Evolutionary conservation across 1,139 yeast species (phyloP), one percentile per base, ranked within the genome.

Genomic region (Saccharomyces hybrid): DNA sequence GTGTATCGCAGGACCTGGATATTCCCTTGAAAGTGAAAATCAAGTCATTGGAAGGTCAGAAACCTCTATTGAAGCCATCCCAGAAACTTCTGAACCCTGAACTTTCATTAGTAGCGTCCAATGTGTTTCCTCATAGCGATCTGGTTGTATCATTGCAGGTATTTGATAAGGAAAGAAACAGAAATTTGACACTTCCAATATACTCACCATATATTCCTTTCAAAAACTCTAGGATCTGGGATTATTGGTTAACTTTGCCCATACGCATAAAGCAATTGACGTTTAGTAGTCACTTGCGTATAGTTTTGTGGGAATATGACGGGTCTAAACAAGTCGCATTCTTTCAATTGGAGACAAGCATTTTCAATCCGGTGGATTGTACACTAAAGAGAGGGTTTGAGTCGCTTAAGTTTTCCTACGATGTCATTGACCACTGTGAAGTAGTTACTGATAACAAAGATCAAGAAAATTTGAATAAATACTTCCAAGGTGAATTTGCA

Each of bases 1-100:
- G 89, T 53, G 77, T 86, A 8, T 85, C 96, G 1, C 83, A 84
- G 61, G 96, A 89, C 65, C 71, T 90, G 26, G 75, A 78, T 31
- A 70, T 78, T 1, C 88, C 88, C 0, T 73, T 84, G 55, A 68
- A 74, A 48, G 71, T 83, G 29, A 81, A 75, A 58, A 70, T 81
- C 3, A 70, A 71, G 29, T 71, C 76, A 1, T 63, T 79, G 31
- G 82, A 80, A 55, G 87, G 87, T 7, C 65, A 70, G 12, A 74
- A 73, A 48, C 75, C 73, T 4, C 67, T 74, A n/a, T 71, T 79
- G 6, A 75, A 78, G 50, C 76, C 78, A 32, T 83, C 91, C 1
- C 75, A 78, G 52, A 78, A 79, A 60, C 77, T 85, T 48, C 74
- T 75, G 49, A 71, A 82, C 60, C 89, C 95, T 0, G 66, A 67